Conservation (phyloP, 1,284 basidiomycete genomes). For the Sphaerobolus stellatus region DNA sequence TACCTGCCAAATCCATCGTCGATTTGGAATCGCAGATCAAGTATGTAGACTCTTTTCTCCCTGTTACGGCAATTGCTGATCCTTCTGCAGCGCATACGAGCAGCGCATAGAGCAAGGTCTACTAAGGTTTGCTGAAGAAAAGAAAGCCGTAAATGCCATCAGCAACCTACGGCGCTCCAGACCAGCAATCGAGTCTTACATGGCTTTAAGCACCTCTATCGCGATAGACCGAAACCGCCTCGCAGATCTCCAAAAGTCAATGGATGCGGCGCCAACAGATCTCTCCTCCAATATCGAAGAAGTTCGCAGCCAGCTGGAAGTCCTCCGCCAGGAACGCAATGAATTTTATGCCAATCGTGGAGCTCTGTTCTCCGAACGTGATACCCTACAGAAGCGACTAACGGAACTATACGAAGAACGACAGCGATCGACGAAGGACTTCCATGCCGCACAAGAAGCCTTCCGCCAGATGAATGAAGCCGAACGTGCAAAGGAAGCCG, state of each 20-base stretch:
- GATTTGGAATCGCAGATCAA: conserved; percentile 1
- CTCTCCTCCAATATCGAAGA: not conserved
- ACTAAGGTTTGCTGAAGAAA: conserved; percentile 1
- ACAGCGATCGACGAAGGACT: not conserved
- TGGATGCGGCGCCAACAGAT: not conserved
- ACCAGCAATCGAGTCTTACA: not conserved
- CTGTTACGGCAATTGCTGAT: not conserved
- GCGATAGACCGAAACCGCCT: not conserved
- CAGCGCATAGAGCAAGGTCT: not conserved
- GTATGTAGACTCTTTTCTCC: not conserved
- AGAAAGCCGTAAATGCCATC: not conserved
- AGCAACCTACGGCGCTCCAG: conserved; percentile 1
- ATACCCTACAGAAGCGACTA: conserved; percentile 1
- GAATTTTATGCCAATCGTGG: conserved; percentile 3
- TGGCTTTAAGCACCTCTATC: not conserved
- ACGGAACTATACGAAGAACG: not conserved
- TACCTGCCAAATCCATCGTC: conserved; percentile 1
- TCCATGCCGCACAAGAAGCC: not conserved
- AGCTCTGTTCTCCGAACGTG: conserved; percentile 2
- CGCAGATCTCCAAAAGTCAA: not conserved
- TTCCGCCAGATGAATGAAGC: not conserved
- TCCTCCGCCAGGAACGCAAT: not conserved
- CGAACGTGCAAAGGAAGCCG: conserved; percentile 6
- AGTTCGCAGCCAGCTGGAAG: not conserved
- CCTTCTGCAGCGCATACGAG: not conserved